A percentile compares a stretch with the other conserved stretches of the same genome.
Conservation (phyloP, 371 early-diverging fungal genomes). For the Mucor velutinosus region DNA sequence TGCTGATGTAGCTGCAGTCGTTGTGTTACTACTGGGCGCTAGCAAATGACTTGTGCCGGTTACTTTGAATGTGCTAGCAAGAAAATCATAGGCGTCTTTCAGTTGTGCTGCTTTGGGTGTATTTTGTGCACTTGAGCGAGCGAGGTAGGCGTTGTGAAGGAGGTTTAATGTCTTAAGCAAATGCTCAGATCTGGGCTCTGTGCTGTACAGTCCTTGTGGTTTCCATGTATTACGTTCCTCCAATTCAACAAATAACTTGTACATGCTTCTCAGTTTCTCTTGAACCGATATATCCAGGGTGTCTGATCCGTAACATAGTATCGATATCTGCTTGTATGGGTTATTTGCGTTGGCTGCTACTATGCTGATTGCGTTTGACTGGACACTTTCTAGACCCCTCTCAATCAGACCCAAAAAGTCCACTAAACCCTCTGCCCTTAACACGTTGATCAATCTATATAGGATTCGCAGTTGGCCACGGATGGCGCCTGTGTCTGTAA, state of each 20-base stretch:
- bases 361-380: background rate
- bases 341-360: background rate
- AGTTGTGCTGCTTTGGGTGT: background rate
- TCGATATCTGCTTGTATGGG: slow-evolving; percentile 2
- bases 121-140: background rate
- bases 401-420: slow-evolving; percentile 23
- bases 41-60: background rate
- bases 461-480: slow-evolving; percentile 29
- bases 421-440: slow-evolving; percentile 22
- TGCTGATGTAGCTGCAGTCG: background rate
- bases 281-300: background rate
- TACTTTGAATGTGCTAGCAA: slow-evolving; percentile 6
- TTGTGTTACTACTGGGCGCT: background rate
- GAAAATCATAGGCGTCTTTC: background rate
- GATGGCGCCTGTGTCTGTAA: slow-evolving; percentile 1
- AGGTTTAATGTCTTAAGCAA: slow-evolving; percentile 5
- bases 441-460: slow-evolving; percentile 27
- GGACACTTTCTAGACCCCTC: background rate
- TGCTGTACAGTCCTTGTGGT: slow-evolving; percentile 21
- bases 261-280: slow-evolving; percentile 4
- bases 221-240: slow-evolving; percentile 22
- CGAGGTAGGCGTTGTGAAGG: background rate
- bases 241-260: slow-evolving; percentile 16
- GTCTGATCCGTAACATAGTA: slow-evolving; percentile 4
- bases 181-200: background rate